Evolutionary conservation across 192 early-diverging fungal genomes (phyloP).

Genomic region (Podila epicladia): DNA sequence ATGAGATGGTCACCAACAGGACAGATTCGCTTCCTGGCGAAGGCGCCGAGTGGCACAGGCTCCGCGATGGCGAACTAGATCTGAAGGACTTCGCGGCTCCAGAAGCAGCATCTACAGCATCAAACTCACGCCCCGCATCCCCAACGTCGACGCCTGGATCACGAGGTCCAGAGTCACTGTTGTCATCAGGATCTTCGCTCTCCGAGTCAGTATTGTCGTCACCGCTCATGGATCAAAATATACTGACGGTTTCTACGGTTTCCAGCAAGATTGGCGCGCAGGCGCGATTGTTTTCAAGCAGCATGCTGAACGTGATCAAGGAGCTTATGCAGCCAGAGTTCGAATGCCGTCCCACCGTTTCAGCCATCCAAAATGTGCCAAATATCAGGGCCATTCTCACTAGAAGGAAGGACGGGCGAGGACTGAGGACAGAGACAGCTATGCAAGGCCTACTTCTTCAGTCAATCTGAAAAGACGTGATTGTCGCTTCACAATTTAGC

Average conservation of each 20-base stretch:
- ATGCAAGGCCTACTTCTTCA: constrained; percentile 40
- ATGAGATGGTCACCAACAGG: constrained; percentile 83
- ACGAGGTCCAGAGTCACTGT: neutral
- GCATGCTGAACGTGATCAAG: constrained; percentile 17
- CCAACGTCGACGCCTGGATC: neutral
- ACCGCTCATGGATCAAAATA: neutral
- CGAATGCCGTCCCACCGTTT: constrained; percentile 19
- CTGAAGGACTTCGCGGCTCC: constrained; percentile 54
- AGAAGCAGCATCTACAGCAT: neutral
- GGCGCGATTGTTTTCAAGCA: constrained; percentile 13
- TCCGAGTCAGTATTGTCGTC: neutral
- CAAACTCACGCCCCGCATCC: neutral
- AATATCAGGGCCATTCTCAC: constrained; percentile 12
- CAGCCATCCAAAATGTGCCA: constrained; percentile 3
- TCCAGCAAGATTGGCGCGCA: neutral
- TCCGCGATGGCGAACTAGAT: constrained; percentile 74
- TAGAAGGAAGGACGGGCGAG: neutral
- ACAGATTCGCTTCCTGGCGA: constrained; percentile 86
- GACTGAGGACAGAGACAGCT: constrained; percentile 21
- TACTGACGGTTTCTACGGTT: neutral
- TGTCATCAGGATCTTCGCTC: neutral
- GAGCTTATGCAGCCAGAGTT: constrained; percentile 32
- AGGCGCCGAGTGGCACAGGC: constrained; percentile 86
- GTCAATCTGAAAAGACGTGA: constrained; percentile 10
- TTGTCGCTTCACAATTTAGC: no score